Conservation (phyloP, 2,329 filamentous ascomycete species). For the Alternaria alternata region DNA sequence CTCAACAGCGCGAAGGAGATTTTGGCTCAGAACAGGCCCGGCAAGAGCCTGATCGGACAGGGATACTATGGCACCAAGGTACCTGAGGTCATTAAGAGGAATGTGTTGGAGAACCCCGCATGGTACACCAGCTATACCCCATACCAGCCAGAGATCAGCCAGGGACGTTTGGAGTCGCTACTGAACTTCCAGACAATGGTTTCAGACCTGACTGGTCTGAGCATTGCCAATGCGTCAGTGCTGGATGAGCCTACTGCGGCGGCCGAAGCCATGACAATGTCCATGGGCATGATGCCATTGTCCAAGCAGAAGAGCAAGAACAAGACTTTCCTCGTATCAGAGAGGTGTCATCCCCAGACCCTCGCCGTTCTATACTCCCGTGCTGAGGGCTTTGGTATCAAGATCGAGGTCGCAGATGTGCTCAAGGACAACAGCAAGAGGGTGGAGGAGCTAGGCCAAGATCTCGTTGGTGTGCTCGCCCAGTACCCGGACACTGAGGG, state of each 20-base stretch:
- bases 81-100: conserved; percentile 90
- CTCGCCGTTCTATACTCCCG: conserved; percentile 83
- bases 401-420: conserved; percentile 76
- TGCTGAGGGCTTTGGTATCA: conserved; percentile 90
- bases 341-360: conserved; percentile 84
- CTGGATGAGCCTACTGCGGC: conserved; percentile 92
- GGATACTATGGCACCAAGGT: conserved; percentile 90
- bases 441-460: conserved; percentile 77
- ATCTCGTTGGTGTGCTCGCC: conserved; percentile 88
- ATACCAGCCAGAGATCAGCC: conserved; percentile 96
- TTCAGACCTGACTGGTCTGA: conserved; percentile 83
- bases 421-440: conserved; percentile 69
- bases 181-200: conserved; percentile 97
- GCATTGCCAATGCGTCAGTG: conserved; percentile 89
- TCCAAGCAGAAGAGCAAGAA: conserved; percentile 75
- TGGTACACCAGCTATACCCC: conserved; percentile 99
- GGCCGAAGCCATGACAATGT: conserved; percentile 95
- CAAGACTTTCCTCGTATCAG: conserved; percentile 85
- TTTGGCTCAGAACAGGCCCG: conserved; percentile 68
- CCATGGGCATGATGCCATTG: conserved; percentile 75
- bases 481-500: conserved; percentile 94
- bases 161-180: conserved; percentile 89
- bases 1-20: conserved; percentile 63
- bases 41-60: conserved; percentile 78
- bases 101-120: conserved; percentile 88